phyloP scores from a whole-genome alignment of 2,329 filamentous ascomycete species.

The Penicillium sp. region DNA sequence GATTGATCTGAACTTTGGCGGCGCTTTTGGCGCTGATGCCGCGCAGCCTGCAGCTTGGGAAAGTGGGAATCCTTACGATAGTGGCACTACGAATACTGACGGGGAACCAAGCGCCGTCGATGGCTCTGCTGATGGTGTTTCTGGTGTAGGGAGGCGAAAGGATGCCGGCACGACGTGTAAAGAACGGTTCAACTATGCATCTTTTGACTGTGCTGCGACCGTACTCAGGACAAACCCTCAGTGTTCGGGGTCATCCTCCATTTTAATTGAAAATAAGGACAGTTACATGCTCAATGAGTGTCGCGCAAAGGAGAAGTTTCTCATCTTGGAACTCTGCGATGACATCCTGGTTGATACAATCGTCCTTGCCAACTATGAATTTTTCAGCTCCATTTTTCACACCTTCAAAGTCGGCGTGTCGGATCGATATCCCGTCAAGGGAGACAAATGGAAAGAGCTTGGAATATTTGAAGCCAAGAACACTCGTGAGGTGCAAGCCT shows the following conservation, averaged over 20 bases:
- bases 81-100: slow-evolving; percentile 21
- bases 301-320: slow-evolving; percentile 79
- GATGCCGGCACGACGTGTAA: slow-evolving; percentile 97
- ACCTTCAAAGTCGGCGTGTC: slow-evolving; percentile 89
- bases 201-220: slow-evolving; percentile 93
- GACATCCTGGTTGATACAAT: slow-evolving; percentile 85
- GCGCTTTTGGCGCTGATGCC: slow-evolving; percentile 48
- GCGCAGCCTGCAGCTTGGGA: slow-evolving; percentile 30
- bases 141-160: slow-evolving; percentile 62
- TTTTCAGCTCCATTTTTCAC: slow-evolving; percentile 95
- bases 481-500: slow-evolving; percentile 88
- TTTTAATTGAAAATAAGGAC: slow-evolving; percentile 95
- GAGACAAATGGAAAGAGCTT: slow-evolving; percentile 84
- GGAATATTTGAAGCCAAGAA: slow-evolving; percentile 90
- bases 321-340: slow-evolving; percentile 91
- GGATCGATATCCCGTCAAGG: slow-evolving; percentile 88
- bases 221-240: slow-evolving; percentile 84
- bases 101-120: slow-evolving; percentile 14
- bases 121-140: slow-evolving; percentile 40
- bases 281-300: slow-evolving; percentile 97
- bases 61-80: slow-evolving; percentile 24
- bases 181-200: slow-evolving; percentile 94
- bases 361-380: slow-evolving; percentile 97
- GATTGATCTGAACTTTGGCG: slow-evolving; percentile 69
- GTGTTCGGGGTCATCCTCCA: slow-evolving; percentile 80